Conservation (phyloP, 345 rosid species). For the Rhodomyrtus tomentosa region DNA sequence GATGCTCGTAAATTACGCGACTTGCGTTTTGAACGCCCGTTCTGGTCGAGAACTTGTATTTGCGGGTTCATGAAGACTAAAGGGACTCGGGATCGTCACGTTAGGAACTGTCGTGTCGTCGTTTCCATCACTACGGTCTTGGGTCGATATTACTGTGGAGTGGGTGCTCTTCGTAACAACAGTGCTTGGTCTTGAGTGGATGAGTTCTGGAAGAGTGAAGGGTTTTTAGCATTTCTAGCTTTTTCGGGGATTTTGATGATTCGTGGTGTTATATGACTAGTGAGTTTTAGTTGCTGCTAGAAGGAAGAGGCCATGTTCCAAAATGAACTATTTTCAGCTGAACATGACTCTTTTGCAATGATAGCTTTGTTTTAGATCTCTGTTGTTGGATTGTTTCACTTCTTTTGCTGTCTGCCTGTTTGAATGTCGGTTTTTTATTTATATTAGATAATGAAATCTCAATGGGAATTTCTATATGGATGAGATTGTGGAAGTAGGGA, state of each 20-base stretch:
- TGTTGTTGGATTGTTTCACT: not conserved
- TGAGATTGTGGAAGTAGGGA: not conserved
- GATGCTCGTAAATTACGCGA: not conserved
- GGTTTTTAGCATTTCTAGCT: not conserved
- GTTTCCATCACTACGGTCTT: not conserved
- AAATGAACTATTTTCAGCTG: not conserved
- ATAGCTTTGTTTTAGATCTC: not conserved
- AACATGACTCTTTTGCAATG: not conserved
- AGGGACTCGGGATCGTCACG: not conserved
- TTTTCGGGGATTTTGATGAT: not conserved
- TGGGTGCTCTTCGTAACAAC: not conserved
- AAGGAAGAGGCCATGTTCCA: not conserved
- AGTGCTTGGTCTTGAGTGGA: not conserved
- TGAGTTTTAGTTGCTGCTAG: not conserved
- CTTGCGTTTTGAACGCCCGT: not conserved
- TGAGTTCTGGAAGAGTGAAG: not conserved
- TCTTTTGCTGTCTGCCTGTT: not conserved
- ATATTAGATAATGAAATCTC: not conserved
- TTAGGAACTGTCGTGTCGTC: not conserved
- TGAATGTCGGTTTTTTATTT: not conserved
- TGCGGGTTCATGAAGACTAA: not conserved
- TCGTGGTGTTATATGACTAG: not conserved
- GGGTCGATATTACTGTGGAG: not conserved
- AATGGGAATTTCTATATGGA: not conserved
- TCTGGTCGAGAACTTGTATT: not conserved